These are phyloP conservation scores for Colletotrichum graminicola DNA, from an alignment of 2,329 filamentous ascomycete species.

Conservation along the genomic window DNA sequence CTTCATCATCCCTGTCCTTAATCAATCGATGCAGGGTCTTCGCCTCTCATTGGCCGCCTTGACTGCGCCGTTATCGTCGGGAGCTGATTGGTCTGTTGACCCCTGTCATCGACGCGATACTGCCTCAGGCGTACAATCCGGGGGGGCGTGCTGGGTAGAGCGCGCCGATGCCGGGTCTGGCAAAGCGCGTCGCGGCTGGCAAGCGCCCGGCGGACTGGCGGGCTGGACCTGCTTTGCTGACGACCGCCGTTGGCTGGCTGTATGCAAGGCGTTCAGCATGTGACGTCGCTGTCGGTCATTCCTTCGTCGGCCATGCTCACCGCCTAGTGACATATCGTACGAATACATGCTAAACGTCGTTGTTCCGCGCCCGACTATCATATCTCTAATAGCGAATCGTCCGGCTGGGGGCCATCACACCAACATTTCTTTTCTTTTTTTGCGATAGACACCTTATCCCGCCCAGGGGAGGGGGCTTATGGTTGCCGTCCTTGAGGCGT, in stretches of 20 bases:
- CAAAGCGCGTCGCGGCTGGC: slow-evolving; percentile 1
- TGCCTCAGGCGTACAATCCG: slow-evolving; percentile 22
- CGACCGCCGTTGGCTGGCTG: slow-evolving; percentile 14
- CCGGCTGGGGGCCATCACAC: background rate
- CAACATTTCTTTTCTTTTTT: background rate
- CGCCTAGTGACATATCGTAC: slow-evolving; percentile 39
- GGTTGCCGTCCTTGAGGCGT: slow-evolving; percentile 11
- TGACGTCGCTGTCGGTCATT: slow-evolving; percentile 38
- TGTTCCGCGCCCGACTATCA: background rate
- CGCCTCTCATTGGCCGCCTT: slow-evolving; percentile 15
- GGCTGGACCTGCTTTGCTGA: background rate
- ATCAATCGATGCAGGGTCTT: slow-evolving; percentile 37
- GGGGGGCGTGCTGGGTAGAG: background rate
- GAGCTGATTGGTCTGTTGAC: slow-evolving; percentile 3
- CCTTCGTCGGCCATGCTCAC: slow-evolving; percentile 35
- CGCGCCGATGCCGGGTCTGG: slow-evolving; percentile 12
- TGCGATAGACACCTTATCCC: slow-evolving; percentile 23
- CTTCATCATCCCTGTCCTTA: slow-evolving; percentile 32
- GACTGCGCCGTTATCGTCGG: slow-evolving; percentile 20
- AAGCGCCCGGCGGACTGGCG: background rate
- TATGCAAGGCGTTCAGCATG: slow-evolving; percentile 32
- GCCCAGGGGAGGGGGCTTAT: background rate
- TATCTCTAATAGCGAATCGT: background rate
- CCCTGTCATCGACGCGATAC: background rate
- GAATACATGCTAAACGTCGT: background rate